Conservation (phyloP, 257 asterid species). For the Solanum rostratum region DNA sequence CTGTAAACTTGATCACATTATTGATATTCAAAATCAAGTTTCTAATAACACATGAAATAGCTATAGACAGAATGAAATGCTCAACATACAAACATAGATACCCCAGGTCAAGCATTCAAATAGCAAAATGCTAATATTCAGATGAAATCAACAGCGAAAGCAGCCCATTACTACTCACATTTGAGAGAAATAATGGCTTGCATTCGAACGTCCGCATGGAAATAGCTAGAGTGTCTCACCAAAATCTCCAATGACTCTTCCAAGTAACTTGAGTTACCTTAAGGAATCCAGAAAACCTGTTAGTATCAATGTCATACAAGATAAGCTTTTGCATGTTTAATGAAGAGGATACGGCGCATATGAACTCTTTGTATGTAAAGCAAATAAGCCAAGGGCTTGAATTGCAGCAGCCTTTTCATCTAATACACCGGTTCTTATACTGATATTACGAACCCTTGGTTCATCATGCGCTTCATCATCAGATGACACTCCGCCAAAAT, state of each 20-base stretch:
- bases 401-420: conserved; percentile 99
- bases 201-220: conserved; percentile 95
- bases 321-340: background rate
- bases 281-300: conserved; percentile 28
- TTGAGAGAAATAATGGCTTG: conserved; percentile 86
- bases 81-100: background rate
- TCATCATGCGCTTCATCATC: conserved; percentile 98
- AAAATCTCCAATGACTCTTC: conserved; percentile 86
- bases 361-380: conserved; percentile 72
- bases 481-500: conserved; percentile 91
- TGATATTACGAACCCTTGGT: conserved; percentile 90
- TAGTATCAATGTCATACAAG: background rate
- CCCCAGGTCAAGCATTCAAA: background rate
- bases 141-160: background rate
- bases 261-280: conserved; percentile 53
- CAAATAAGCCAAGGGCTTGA: conserved; percentile 95
- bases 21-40: background rate
- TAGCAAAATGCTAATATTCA: background rate
- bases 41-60: background rate
- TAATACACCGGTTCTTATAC: conserved; percentile 95
- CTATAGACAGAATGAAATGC: background rate
- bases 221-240: conserved; percentile 72
- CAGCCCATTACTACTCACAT: conserved; percentile 38
- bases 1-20: background rate
- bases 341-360: conserved; percentile 86